Base-by-base conservation (phyloP, 371 early-diverging fungal species). In the Lichtheimia ornata region DNA sequence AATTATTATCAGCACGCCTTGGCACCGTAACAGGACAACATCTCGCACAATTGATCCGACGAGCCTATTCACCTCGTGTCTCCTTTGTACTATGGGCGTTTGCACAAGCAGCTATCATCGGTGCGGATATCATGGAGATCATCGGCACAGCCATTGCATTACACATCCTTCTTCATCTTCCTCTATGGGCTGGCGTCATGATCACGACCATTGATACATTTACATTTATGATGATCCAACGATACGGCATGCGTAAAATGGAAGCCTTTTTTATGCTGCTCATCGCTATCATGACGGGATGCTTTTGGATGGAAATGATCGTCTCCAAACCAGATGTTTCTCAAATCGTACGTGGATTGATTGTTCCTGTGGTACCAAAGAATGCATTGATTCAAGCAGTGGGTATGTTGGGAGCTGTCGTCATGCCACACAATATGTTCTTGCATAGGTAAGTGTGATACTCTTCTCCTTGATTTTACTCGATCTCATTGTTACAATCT, bases 391-490 rank as follows among this genome's bases (percentile, higher is more conserved):
- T 87, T 7, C 86, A 87, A 68, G 88, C 89, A 1, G 87, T 88
- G 14, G 89, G 87, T 24, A 87, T 88, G 69, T 62, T 90, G 22
- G 91, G 91, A 2, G 86, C 85, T 12, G 83, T 88, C 0, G 77
- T 91, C 42, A 91, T 91, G 91, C 91, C 91, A 0, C 91, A 91
- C 66, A 89, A 91, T 63, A 79, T 91, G 67, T 91, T 79, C 62
- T 69, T 91, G 57, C 91, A 91, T 58, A 76, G 76, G 79, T 75
- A 74, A 65, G 50, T 1, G 12, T 5, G 24, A 15, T n/a, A 1
- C 43, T 50, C 7, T 28, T 35, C 50, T 50, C 24, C 30, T 13
- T 59, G 6, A 59, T 40, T 2, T 25, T 25, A 50, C 25, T 35
- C 3, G 69, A 42, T 4, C 18, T 20, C 20, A 52, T 25, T 4